Evolutionary conservation across 2,329 filamentous ascomycete genomes (phyloP).

Genomic region (Colletotrichum sp.): DNA sequence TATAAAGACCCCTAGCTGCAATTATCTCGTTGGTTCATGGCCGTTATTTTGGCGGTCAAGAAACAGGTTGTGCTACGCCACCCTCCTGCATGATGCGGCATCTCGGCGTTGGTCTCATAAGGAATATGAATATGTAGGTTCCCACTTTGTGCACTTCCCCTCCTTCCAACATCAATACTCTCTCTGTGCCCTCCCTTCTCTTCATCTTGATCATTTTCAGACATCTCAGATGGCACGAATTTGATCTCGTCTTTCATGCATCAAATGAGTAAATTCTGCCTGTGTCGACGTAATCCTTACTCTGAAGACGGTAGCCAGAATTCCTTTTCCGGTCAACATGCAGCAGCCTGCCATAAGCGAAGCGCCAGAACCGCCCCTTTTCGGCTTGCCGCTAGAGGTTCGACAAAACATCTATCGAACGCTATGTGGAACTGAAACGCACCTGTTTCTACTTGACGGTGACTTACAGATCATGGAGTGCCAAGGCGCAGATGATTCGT

Average conservation of each 20-base stretch:
- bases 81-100: neutral
- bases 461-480: neutral
- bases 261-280: neutral
- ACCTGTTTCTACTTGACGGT: neutral
- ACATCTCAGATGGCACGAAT: neutral
- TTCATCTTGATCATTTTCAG: accelerated
- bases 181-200: neutral
- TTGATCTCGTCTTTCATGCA: accelerated
- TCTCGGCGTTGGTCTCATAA: neutral
- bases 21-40: neutral
- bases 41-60: neutral
- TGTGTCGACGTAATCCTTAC: too few relatives aligned
- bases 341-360: neutral
- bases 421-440: neutral
- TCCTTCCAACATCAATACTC: neutral
- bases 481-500: neutral
- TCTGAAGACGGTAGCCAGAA: too few relatives aligned
- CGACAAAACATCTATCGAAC: neutral
- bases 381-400: neutral
- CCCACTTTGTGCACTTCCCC: neutral
- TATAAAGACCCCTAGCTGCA: neutral
- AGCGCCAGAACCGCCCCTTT: neutral
- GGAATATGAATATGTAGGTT: neutral
- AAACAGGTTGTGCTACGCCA: neutral
- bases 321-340: neutral